Percentiles rank a stretch among this genome's conserved stretches.
These are phyloP conservation scores for Cercophora newfieldiana DNA, from an alignment of 495 filamentous ascomycete genomes.

Conservation along the genomic window DNA sequence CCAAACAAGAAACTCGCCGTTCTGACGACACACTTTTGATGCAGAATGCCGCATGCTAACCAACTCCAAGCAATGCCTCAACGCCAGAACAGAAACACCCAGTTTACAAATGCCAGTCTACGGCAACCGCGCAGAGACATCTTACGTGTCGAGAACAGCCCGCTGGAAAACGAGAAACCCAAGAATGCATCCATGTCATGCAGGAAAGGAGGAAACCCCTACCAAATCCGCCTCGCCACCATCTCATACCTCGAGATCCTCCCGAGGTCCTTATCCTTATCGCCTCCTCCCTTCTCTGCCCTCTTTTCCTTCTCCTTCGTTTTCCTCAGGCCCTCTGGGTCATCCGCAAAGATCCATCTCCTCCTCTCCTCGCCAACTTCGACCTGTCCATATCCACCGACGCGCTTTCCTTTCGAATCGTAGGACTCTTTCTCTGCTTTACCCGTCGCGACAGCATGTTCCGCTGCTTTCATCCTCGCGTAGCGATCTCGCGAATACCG, in stretches of 20 bases:
- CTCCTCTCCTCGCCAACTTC: conserved; percentile 88
- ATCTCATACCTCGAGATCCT: conserved; percentile 84
- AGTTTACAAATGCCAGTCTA: no score
- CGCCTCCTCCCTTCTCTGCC: conserved; percentile 53
- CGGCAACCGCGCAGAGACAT: no score
- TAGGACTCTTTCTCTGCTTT: conserved; percentile 55
- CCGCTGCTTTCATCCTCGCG: conserved; percentile 71
- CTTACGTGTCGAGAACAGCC: no score
- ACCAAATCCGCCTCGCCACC: conserved; percentile 58
- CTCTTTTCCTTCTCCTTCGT: conserved; percentile 67
- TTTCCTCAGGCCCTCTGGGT: conserved; percentile 66
- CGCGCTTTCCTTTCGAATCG: conserved; percentile 67
- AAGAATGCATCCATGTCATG: not conserved
- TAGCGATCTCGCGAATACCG: conserved; percentile 75
- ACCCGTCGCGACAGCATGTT: conserved; percentile 49
- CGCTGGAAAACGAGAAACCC: no score
- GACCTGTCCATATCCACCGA: conserved; percentile 79
- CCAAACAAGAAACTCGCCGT: no score
- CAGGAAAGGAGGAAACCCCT: not conserved
- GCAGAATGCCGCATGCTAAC: no score
- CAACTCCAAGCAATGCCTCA: no score
- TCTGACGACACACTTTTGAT: no score
- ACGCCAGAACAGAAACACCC: no score
- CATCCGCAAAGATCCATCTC: conserved; percentile 83
- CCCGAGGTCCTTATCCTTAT: conserved; percentile 56